A percentile compares a stretch with the other conserved stretches of the same genome.
Evolutionary conservation across 2,329 filamentous ascomycete species (phyloP).

Genomic region (Venturiaceae sp.): DNA sequence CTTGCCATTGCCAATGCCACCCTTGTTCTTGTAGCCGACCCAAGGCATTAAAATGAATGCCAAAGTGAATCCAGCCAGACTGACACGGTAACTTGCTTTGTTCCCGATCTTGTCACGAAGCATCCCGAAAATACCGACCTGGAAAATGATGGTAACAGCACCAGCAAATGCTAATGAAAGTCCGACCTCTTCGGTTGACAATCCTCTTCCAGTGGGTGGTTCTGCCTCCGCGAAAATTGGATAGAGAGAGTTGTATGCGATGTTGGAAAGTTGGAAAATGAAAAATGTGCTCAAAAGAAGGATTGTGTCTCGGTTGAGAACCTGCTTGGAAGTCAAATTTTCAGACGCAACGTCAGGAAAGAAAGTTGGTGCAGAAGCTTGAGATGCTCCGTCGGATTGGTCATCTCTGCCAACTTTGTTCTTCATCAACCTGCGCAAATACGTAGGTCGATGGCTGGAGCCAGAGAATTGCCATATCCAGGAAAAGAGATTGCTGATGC

Average conservation of each 20-base stretch:
- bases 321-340: constrained; percentile 42
- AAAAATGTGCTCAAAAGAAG: constrained; percentile 77
- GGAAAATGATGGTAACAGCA: constrained; percentile 77
- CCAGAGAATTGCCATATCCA: constrained; percentile 63
- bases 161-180: constrained; percentile 78
- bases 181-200: constrained; percentile 74
- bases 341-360: constrained; percentile 30
- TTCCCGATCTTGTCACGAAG: constrained; percentile 76
- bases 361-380: constrained; percentile 14
- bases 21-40: constrained; percentile 59
- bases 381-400: constrained; percentile 7
- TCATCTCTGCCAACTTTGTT: constrained; percentile 11
- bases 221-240: constrained; percentile 79
- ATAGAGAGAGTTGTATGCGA: constrained; percentile 90
- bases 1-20: constrained; percentile 48
- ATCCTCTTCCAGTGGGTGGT: constrained; percentile 64
- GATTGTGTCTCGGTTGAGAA: constrained; percentile 74
- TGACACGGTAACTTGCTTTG: constrained; percentile 69
- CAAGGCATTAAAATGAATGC: constrained; percentile 85
- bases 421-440: constrained; percentile 35
- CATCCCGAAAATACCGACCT: constrained; percentile 73
- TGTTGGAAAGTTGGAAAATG: constrained; percentile 88
- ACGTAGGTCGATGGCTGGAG: constrained; percentile 47
- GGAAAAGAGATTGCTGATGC: constrained; percentile 50
- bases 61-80: constrained; percentile 69